Percentiles rank a stretch among this genome's conserved stretches.
Conservation (phyloP, 306 rosid species). For the Casuarina glauca region DNA sequence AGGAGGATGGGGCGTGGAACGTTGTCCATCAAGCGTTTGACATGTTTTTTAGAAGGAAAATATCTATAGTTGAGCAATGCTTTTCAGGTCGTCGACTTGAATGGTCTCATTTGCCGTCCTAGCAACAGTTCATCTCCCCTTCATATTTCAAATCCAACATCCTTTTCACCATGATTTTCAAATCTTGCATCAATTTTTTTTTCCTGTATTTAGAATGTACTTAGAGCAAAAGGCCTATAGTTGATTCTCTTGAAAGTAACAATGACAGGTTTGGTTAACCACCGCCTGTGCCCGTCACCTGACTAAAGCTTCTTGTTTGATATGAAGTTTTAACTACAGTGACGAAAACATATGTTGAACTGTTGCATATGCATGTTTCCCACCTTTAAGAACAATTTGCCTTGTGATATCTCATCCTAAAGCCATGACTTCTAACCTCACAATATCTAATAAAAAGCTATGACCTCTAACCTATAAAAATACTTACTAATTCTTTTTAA, state of each 20-base stretch:
- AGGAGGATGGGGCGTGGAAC: background rate
- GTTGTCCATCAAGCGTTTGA: conserved; percentile 18
- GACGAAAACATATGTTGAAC: background rate
- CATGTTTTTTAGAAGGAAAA: background rate
- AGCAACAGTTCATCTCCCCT: conserved; percentile 34
- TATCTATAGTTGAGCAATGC: conserved; percentile 35
- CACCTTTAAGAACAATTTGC: background rate
- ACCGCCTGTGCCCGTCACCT: background rate
- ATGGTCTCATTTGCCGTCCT: conserved; percentile 23
- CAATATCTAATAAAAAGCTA: background rate
- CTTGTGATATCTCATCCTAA: background rate
- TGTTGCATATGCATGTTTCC: background rate
- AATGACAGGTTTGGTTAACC: background rate
- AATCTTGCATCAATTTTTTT: background rate
- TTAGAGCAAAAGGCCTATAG: background rate
- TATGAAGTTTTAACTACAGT: background rate
- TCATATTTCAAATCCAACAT: conserved; percentile 37
- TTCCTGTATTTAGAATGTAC: background rate
- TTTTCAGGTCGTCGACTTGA: conserved; percentile 35
- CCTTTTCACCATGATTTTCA: conserved; percentile 31
- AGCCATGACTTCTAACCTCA: background rate
- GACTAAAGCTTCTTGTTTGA: background rate
- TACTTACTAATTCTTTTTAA: too few species aligned
- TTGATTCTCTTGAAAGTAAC: background rate
- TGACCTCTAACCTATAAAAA: too few species aligned